Evolutionary conservation across 208 protist genomes (phyloP).

Genomic region (Endotrypanum monterogeii): DNA sequence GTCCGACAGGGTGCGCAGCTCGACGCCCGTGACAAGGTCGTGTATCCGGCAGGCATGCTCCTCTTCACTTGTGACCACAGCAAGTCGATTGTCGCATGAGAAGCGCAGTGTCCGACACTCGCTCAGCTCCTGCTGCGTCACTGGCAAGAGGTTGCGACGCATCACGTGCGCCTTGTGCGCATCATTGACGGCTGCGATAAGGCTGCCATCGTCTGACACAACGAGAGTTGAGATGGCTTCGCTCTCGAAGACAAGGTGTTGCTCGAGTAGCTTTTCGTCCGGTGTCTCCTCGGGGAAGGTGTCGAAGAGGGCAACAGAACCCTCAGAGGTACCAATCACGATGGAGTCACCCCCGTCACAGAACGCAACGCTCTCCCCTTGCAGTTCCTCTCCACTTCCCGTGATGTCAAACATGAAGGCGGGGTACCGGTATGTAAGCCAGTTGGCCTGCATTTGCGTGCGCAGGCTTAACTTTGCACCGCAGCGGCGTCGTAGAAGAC

Average conservation of each 20-base stretch:
- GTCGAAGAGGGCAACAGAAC: constrained; percentile 77
- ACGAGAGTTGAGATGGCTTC: constrained; percentile 59
- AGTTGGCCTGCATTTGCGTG: constrained; percentile 58
- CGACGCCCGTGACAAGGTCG: constrained; percentile 59
- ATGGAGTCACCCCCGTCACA: constrained; percentile 79
- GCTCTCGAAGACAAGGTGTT: constrained; percentile 85
- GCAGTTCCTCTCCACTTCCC: constrained; percentile 59
- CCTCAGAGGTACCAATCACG: constrained; percentile 83
- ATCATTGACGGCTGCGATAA: constrained; percentile 61
- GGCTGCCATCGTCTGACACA: constrained; percentile 52
- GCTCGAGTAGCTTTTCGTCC: constrained; percentile 77
- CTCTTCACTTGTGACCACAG: constrained; percentile 66
- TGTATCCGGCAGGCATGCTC: constrained; percentile 65
- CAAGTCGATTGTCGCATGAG: constrained; percentile 60
- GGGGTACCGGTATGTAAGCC: constrained; percentile 73
- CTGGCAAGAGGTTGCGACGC: constrained; percentile 60
- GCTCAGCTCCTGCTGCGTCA: constrained; percentile 50
- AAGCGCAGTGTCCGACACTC: constrained; percentile 63
- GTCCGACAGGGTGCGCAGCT: constrained; percentile 70
- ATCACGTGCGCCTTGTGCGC: constrained; percentile 58
- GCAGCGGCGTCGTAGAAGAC: constrained; percentile 52
- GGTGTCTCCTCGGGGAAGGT: constrained; percentile 74
- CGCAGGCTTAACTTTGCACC: constrained; percentile 56
- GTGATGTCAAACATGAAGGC: constrained; percentile 85
- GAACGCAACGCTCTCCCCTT: constrained; percentile 78